Percentiles rank a stretch among this genome's conserved stretches.
Evolutionary conservation across 2,329 filamentous ascomycete species (phyloP).

Genomic region (Tolypocladium tropicale): DNA sequence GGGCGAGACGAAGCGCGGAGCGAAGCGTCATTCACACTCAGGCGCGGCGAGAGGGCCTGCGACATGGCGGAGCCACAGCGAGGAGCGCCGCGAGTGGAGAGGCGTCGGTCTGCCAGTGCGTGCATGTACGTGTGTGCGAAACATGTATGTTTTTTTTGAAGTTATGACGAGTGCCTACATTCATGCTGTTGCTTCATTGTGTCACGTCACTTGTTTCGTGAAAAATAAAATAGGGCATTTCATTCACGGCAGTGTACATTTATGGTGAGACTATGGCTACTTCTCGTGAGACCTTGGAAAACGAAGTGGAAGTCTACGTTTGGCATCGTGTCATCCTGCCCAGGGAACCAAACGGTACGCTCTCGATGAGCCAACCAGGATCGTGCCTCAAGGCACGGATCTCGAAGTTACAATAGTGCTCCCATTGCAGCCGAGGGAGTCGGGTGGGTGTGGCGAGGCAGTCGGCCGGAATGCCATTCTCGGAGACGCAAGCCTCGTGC

Average conservation of each 20-base stretch:
- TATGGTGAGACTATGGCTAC: not conserved
- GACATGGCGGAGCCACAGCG: not conserved
- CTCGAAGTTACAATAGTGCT: too few relatives aligned
- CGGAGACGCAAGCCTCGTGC: too few relatives aligned
- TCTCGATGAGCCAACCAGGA: not conserved
- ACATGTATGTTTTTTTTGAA: not conserved
- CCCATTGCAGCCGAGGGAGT: not conserved
- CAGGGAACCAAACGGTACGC: too few relatives aligned
- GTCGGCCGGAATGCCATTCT: too few relatives aligned
- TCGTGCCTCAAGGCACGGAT: not conserved
- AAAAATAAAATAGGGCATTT: too few relatives aligned
- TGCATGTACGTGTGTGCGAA: not conserved
- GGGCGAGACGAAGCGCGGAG: not conserved
- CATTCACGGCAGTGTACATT: not conserved
- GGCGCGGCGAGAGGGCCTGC: not conserved
- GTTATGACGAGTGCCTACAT: not conserved
- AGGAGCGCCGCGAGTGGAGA: not conserved
- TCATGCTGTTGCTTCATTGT: not conserved
- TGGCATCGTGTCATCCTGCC: too few relatives aligned
- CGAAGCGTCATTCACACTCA: not conserved
- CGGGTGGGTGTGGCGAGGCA: not conserved
- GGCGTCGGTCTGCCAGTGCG: not conserved
- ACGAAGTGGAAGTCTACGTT: not conserved
- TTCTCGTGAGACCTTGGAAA: not conserved
- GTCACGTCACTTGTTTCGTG: too few relatives aligned